These are phyloP conservation scores for Scleroderma citrinum DNA, from an alignment of 768 basidiomycete species.

Conservation along the genomic window DNA sequence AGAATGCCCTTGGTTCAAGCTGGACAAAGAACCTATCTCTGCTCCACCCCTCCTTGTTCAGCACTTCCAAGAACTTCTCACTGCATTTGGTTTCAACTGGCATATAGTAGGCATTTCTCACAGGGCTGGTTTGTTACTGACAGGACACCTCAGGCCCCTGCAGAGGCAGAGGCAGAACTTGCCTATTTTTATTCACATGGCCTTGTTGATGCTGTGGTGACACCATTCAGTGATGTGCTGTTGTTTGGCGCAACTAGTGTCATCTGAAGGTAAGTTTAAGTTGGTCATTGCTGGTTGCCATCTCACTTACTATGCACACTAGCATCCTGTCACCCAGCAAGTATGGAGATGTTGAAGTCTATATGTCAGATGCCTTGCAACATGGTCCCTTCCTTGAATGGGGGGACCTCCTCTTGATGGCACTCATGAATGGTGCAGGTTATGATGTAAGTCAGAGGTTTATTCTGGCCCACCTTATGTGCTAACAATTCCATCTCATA, in stretches of 20 bases:
- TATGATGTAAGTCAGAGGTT: neutral
- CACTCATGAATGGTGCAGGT: neutral
- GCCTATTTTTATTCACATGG: neutral
- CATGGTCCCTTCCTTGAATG: neutral
- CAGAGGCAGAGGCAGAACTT: slow-evolving; percentile 4
- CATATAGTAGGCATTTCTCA: slow-evolving; percentile 11
- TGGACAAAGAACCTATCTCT: slow-evolving; percentile 30
- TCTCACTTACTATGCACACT: neutral
- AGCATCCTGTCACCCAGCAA: neutral
- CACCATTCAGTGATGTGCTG: neutral
- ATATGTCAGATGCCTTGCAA: neutral
- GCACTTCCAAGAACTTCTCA: slow-evolving; percentile 27
- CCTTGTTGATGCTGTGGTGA: neutral
- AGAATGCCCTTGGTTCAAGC: slow-evolving; percentile 37
- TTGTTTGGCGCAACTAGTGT: slow-evolving; percentile 3
- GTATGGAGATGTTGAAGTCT: neutral
- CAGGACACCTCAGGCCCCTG: neutral
- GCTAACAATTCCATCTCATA: neutral
- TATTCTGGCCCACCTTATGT: neutral
- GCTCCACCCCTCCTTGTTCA: slow-evolving; percentile 5
- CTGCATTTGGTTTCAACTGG: slow-evolving; percentile 39
- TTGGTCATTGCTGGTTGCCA: too few relatives aligned
- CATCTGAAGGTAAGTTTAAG: neutral
- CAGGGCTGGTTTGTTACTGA: neutral
- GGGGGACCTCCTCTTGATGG: neutral